Evolutionary conservation across 2,329 filamentous ascomycete genomes (phyloP).

Genomic region (Elsinoe batatas): DNA sequence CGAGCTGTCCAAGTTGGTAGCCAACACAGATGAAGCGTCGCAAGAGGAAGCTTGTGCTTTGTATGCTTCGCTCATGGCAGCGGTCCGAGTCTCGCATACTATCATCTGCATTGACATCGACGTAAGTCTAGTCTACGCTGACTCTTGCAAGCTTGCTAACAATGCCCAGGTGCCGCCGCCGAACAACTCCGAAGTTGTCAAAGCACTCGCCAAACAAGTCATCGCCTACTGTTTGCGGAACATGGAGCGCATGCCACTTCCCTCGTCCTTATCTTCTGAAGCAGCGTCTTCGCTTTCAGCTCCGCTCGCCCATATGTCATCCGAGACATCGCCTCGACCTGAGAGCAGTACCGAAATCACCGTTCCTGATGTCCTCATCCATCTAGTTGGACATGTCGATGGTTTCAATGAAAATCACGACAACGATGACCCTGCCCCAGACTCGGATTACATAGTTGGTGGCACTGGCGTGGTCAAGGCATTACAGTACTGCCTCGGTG

Average conservation of each 20-base stretch:
- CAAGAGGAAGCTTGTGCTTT: conserved; percentile 92
- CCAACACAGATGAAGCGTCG: conserved; percentile 63
- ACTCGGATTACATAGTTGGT: conserved; percentile 92
- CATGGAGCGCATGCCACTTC: conserved; percentile 67
- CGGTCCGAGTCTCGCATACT: conserved; percentile 70
- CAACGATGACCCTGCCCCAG: conserved; percentile 60
- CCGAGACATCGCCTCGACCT: not conserved
- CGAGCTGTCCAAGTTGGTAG: conserved; percentile 58
- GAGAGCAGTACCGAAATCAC: conserved; percentile 46
- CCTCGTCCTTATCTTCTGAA: conserved; percentile 46
- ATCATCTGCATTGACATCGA: conserved; percentile 89
- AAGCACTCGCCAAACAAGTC: conserved; percentile 86
- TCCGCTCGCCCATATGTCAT: conserved; percentile 31
- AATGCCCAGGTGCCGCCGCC: conserved; percentile 52
- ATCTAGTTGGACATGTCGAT: conserved; percentile 67
- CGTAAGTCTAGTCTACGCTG: conserved; percentile 27
- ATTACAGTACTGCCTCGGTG: conserved; percentile 78
- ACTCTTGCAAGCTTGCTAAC: conserved; percentile 5
- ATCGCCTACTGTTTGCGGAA: conserved; percentile 89
- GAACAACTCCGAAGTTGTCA: conserved; percentile 81
- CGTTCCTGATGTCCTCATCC: conserved; percentile 76
- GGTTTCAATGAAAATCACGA: conserved; percentile 43
- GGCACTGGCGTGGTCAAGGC: conserved; percentile 94
- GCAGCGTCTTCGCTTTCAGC: conserved; percentile 34
- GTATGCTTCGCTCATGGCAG: conserved; percentile 84